These are phyloP conservation scores for Cercospora sp. DNA, from an alignment of 2,329 filamentous ascomycete genomes.

Conservation along the genomic window DNA sequence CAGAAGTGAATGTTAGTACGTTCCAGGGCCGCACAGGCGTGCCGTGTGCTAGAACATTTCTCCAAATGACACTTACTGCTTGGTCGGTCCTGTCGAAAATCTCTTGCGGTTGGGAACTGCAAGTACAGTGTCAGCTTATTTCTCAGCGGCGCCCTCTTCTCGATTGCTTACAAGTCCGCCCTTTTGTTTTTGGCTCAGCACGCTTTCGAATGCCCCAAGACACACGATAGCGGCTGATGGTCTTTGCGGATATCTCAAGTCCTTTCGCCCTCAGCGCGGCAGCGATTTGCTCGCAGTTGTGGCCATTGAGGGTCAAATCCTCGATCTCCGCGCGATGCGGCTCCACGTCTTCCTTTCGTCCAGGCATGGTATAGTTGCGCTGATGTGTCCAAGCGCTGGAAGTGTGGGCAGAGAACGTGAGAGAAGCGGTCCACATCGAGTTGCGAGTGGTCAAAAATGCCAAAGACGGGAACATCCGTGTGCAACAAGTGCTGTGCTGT, in stretches of 20 bases:
- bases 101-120: constrained; percentile 5
- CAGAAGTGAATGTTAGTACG: neutral
- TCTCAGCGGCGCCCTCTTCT: neutral
- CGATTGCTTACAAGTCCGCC: constrained; percentile 13
- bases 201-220: constrained; percentile 31
- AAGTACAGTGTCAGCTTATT: neutral
- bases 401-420: constrained; percentile 9
- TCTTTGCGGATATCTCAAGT: constrained; percentile 27
- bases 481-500: neutral
- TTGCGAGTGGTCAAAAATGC: neutral
- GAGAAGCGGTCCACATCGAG: neutral
- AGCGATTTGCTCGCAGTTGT: constrained; percentile 31
- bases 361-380: constrained; percentile 9
- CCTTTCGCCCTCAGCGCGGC: constrained; percentile 25
- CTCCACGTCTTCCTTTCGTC: constrained; percentile 18
- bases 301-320: constrained; percentile 26
- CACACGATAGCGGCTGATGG: constrained; percentile 29
- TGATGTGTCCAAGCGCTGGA: neutral
- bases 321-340: constrained; percentile 27
- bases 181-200: constrained; percentile 22
- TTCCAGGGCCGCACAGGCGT: neutral
- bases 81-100: neutral
- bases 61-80: constrained; percentile 4
- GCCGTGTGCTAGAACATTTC: neutral
- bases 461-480: neutral